These are phyloP conservation scores for Flueggea neowawraea DNA, from an alignment of 441 rosid genomes.

Conservation along the genomic window DNA sequence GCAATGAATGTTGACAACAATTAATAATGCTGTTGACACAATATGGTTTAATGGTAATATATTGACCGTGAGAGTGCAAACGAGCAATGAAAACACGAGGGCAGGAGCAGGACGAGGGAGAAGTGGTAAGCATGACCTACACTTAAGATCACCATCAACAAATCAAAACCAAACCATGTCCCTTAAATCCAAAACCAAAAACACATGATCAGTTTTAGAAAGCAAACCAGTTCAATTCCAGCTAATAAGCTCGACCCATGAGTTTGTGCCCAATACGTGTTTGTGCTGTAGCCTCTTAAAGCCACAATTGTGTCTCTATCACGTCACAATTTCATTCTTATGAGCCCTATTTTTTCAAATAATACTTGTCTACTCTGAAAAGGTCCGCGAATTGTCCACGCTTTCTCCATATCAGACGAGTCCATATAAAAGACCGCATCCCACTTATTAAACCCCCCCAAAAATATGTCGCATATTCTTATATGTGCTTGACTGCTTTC, in stretches of 20 bases:
- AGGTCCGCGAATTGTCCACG: slow-evolving; percentile 47
- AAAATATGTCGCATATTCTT: background rate
- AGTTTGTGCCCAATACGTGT: slow-evolving; percentile 19
- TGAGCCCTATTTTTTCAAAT: background rate
- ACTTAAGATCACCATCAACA: background rate
- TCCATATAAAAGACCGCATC: background rate
- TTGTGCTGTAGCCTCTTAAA: background rate
- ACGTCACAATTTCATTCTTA: background rate
- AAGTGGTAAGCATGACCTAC: slow-evolving; percentile 1
- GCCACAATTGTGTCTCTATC: background rate
- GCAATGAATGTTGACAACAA: too few relatives aligned
- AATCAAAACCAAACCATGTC: background rate
- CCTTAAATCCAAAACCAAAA: too few relatives aligned
- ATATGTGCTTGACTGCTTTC: background rate
- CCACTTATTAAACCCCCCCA: background rate
- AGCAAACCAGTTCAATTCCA: slow-evolving; percentile 13
- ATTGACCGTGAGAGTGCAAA: too few relatives aligned
- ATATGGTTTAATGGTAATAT: too few relatives aligned
- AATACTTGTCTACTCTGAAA: background rate
- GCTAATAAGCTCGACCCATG: slow-evolving; percentile 11
- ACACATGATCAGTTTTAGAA: background rate
- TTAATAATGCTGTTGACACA: too few relatives aligned
- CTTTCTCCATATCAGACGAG: slow-evolving; percentile 4
- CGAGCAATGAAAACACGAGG: too few relatives aligned
- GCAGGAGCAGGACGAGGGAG: background rate